Conservation (phyloP, 164 flowering plant species). For the Cinnamomum chago region DNA sequence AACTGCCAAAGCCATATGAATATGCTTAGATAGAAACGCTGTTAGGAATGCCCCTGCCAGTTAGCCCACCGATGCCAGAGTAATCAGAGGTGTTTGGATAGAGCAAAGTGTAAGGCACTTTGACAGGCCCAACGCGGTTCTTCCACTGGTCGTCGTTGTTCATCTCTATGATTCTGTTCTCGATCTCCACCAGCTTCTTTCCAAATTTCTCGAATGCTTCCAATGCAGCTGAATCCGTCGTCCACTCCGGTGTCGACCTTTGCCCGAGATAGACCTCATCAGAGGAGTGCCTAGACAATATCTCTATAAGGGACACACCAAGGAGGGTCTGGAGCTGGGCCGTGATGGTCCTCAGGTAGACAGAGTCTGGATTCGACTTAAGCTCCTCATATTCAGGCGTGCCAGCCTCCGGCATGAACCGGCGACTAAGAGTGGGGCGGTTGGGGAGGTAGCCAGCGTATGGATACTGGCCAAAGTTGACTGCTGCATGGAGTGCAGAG, state of each 20-base stretch:
- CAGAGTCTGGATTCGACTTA: constrained; percentile 48
- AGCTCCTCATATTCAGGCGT: constrained; percentile 64
- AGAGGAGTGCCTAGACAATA: constrained; percentile 66
- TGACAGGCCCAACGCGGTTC: constrained; percentile 71
- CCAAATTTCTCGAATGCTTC: constrained; percentile 60
- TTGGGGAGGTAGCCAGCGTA: constrained; percentile 85
- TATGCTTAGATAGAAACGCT: constrained; percentile 59
- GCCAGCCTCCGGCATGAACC: constrained; percentile 80
- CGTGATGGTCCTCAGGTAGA: constrained; percentile 65
- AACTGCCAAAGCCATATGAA: background rate
- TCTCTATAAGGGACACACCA: constrained; percentile 70
- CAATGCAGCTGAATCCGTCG: constrained; percentile 42
- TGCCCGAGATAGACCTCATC: constrained; percentile 86
- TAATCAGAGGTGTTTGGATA: constrained; percentile 70
- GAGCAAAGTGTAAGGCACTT: constrained; percentile 70
- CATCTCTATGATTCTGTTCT: constrained; percentile 43
- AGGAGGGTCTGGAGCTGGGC: constrained; percentile 65
- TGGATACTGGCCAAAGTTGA: constrained; percentile 87
- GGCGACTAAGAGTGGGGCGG: constrained; percentile 76
- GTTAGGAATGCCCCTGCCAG: constrained; percentile 80
- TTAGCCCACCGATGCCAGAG: constrained; percentile 53
- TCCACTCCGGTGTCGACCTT: constrained; percentile 61
- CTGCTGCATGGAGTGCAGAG: constrained; percentile 90
- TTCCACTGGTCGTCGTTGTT: constrained; percentile 45
- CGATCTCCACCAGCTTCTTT: constrained; percentile 44